Base-by-base conservation (phyloP, 176 grass and related monocot genomes). In the Eleusine coracana region DNA sequence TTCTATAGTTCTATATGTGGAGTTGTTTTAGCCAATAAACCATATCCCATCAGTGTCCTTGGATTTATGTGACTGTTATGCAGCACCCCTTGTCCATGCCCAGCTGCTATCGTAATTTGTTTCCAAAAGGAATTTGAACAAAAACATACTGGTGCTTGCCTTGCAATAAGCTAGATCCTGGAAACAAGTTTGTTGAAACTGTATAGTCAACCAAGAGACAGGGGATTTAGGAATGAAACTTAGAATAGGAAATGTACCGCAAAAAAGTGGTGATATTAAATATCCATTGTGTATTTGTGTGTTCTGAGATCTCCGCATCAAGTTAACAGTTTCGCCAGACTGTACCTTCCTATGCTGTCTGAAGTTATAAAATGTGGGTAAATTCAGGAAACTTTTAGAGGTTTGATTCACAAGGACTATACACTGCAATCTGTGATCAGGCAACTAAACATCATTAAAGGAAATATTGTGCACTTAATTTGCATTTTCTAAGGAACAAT, bases 401-500 rank as follows among this genome's bases (percentile, higher is more conserved):
- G 15, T 42, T 8, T 20, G 58, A 83, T 83, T 16, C 61, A 58
- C 25, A 82, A 40, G 54, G 31, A 51, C 16, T 10, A 40, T 7
- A 60, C 38, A 11, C 44, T 70, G 7, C 8, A 34, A 18, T 63
- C 25, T 71, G 31, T 31, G 15, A 72, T 86, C 46, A 73, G 36
- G 23, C 36, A 64, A 31, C 15, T 17, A 45, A 15, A 39, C 13
- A 7, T 63, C 3, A 0, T 70, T 71, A 81, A 75, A 37, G 12
- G 13, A 39, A 50, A 81, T 39, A 50, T 40, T 5, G 66, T 51
- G 7, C 52, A 15, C 25, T 21, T 82, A 28, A 66, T 58, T 54
- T 88, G 16, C 3, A 21, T 64, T 70, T 67, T 25, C 20, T 79
- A 48, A 25, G 74, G 21, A 71, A 56, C 46, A 65, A 42, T 77